Conservation (phyloP, 2,329 filamentous ascomycete genomes). For the Endoconidiophora polonica region DNA sequence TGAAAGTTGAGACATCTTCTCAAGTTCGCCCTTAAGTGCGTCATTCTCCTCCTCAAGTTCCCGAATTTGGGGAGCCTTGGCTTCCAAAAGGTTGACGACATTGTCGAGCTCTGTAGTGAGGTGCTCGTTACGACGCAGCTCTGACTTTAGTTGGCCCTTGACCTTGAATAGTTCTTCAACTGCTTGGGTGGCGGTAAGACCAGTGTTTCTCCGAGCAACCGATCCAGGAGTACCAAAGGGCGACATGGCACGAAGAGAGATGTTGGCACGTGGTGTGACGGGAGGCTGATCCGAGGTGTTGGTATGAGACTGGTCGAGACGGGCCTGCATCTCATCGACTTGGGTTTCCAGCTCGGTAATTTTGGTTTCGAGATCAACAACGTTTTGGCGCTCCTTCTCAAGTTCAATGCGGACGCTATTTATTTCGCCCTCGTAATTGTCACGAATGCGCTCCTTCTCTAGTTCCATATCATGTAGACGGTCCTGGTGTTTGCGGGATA, state of each 20-base stretch:
- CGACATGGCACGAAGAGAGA: slow-evolving; percentile 38
- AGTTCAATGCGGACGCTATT: slow-evolving; percentile 39
- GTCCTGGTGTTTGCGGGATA: slow-evolving; percentile 53
- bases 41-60: slow-evolving; percentile 71
- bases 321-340: slow-evolving; percentile 35
- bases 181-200: slow-evolving; percentile 43
- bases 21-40: slow-evolving; percentile 61
- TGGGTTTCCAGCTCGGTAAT: slow-evolving; percentile 35
- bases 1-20: slow-evolving; percentile 70
- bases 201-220: slow-evolving; percentile 32
- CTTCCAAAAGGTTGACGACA: slow-evolving; percentile 70
- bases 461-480: slow-evolving; percentile 54
- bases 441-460: slow-evolving; percentile 41
- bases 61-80: slow-evolving; percentile 72
- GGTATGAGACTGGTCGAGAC: slow-evolving; percentile 23
- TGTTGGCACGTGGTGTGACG: slow-evolving; percentile 45
- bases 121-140: slow-evolving; percentile 58
- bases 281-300: slow-evolving; percentile 26
- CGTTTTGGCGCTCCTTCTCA: slow-evolving; percentile 34
- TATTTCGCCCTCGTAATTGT: slow-evolving; percentile 46
- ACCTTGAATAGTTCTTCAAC: slow-evolving; percentile 48
- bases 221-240: slow-evolving; percentile 47
- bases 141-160: slow-evolving; percentile 56
- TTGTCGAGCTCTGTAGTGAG: slow-evolving; percentile 66
- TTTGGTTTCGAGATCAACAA: slow-evolving; percentile 29